Base-by-base conservation (phyloP, 768 basidiomycete species). In the Phylloporus arenicola region DNA sequence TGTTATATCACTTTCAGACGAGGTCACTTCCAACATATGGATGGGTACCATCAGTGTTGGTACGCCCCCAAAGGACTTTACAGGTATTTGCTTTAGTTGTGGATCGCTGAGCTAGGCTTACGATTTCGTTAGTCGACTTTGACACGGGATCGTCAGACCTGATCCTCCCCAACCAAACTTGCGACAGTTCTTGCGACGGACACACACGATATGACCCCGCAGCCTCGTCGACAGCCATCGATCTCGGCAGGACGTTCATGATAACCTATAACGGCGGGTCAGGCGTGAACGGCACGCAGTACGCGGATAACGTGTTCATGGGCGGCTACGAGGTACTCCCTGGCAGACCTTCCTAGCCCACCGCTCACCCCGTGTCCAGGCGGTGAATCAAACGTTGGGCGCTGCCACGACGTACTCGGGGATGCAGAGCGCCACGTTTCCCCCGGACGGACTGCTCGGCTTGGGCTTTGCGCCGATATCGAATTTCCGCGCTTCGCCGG, bases 101-200 rank as follows among this genome's bases (percentile, higher is more conserved):
- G 24, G 29, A 30, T 37, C 41, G 13, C n/a, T 47, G 31, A 29
- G 29, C 29, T 11, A 29, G 37, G 48, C 19, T 8, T 30, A 35
- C 16, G 2, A 20, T 29, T 37, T 25, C 25, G 14, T 19, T n/a
- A 75, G 76, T 80, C 38, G 75, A 77, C 57, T 76, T 79, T 50
- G 79, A 79, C 56, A 79, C 77, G 16, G 76, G 79, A 24, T 78
- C 76, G 38, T 67, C 73, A 41, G 80, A 82, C 62, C 62, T 78
- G 9, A 69, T 81, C 58, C 56, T 77, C 27, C 72, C 75, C 9
- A 52, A 53, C 3, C 16, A 58, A 25, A 24, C 33, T 30, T 74
- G 73, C 47, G 45, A 30, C 33, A 43, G 41, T 27, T 62, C 54
- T 35, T 76, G 75, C 51, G 25, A 53, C 6, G 62, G 60, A 10